These are phyloP conservation scores for Arctium lappa DNA, from an alignment of 129 eudicot species.

Conservation along the genomic window DNA sequence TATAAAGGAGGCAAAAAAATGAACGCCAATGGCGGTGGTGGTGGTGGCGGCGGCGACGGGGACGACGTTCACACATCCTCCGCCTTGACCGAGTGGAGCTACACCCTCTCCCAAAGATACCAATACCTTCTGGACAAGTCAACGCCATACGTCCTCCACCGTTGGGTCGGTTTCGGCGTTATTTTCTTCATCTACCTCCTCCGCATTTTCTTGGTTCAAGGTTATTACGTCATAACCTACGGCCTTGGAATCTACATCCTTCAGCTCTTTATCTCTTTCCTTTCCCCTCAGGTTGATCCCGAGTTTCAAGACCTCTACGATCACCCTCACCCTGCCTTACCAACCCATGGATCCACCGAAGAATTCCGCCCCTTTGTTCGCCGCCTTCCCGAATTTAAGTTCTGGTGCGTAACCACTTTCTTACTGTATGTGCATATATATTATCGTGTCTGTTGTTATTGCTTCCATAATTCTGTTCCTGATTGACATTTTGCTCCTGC, in stretches of 20 bases:
- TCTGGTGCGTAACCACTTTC: constrained; percentile 46
- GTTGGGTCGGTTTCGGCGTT: constrained; percentile 61
- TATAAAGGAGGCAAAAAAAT: background rate
- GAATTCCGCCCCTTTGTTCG: constrained; percentile 90
- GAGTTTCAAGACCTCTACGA: constrained; percentile 41
- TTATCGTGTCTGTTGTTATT: background rate
- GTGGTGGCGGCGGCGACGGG: constrained; percentile 34
- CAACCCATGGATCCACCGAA: constrained; percentile 66
- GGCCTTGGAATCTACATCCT: constrained; percentile 83
- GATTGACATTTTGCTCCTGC: background rate
- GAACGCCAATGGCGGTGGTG: constrained; percentile 29
- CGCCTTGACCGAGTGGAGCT: constrained; percentile 40
- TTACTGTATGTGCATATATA: background rate
- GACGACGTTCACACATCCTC: constrained; percentile 36
- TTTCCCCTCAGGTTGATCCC: constrained; percentile 90
- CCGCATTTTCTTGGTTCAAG: constrained; percentile 69
- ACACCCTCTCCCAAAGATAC: constrained; percentile 60
- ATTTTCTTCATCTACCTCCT: constrained; percentile 52
- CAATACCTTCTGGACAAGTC: constrained; percentile 77
- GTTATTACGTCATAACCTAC: constrained; percentile 72
- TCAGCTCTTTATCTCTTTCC: constrained; percentile 67
- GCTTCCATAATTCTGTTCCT: background rate
- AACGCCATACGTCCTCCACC: constrained; percentile 70
- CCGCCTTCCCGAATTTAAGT: constrained; percentile 87
- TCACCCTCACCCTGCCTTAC: constrained; percentile 51